Evolutionary conservation across 345 rosid species (phyloP), one percentile per base, ranked within the genome.

Genomic region (Salix suchowensis): DNA sequence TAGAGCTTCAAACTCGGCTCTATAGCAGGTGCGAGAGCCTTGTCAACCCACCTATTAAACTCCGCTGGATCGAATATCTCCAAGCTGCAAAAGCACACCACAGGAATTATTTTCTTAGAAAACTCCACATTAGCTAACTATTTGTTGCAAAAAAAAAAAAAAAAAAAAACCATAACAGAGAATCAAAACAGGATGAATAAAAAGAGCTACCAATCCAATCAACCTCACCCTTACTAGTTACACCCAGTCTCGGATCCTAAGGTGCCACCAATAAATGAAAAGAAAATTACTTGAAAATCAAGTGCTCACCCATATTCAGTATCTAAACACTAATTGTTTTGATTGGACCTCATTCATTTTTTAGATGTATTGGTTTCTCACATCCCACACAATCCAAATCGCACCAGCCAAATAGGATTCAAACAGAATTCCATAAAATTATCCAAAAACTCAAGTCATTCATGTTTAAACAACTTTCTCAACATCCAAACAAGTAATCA

Each of bases 31-130:
- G 98, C 92, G 15, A 72, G 71, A 52, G 86, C 97, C 79, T 74
- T 86, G 78, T 88, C 94, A 75, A 93, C 98, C 99, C 99, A 95
- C 72, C 87, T 88, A 74, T 90, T 96, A 62, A 91, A 95, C 80
- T 86, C 85, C 19, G 74, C 62, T 16, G 85, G 88, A 85, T 95
- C 84, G 76, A 91, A 95, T 42, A 84, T 74, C 87, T 93, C 92
- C 81, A 85, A 76, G 60, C 98, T 93, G 68, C 84, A 86, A 84
- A 72, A 69, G 23, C 50, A 12, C 18, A 14, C 50, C 50, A 46
- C 48, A 12, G 2, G 48, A 44, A 0, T 15, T 46, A 46, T 4
- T 13, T 46, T 46, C 50, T 46, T 46, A 13, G 50, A 46, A 14
- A 46, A 46, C 50, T 46, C 50, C 4, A 46, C 50, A 46, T 46